Percentiles rank a stretch among this genome's conserved stretches.
Conservation (phyloP, 805 yeast genomes). For the Ogataea populi-albae region DNA sequence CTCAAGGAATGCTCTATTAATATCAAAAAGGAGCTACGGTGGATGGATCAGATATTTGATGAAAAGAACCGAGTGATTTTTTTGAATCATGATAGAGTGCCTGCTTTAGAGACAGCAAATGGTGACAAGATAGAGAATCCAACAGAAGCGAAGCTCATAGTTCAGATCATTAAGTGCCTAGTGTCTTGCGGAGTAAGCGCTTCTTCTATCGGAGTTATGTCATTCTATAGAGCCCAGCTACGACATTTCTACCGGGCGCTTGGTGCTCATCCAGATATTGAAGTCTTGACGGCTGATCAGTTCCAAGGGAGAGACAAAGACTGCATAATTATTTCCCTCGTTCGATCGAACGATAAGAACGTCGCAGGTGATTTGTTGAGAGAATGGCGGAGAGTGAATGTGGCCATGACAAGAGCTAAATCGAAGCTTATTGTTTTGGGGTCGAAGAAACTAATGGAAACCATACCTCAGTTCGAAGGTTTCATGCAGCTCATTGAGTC, state of each 20-base stretch:
- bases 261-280: conserved; percentile 46
- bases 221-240: conserved; percentile 83
- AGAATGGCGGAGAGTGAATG: conserved; percentile 93
- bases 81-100: conserved; percentile 70
- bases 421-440: conserved; percentile 83
- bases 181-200: conserved; percentile 56
- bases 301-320: conserved; percentile 96
- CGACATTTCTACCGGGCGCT: conserved; percentile 38
- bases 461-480: conserved; percentile 49
- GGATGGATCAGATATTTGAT: conserved; percentile 59
- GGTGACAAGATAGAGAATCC: conserved; percentile 74
- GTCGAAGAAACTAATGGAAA: conserved; percentile 58
- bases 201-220: conserved; percentile 76
- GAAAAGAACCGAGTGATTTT: conserved; percentile 66
- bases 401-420: conserved; percentile 88
- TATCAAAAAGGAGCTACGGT: conserved; percentile 27
- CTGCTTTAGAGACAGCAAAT: conserved; percentile 50
- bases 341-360: conserved; percentile 66
- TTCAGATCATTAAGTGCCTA: conserved; percentile 60
- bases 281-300: conserved; percentile 88
- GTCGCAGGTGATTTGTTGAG: conserved; percentile 73
- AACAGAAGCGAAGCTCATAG: conserved; percentile 65
- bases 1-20: conserved; percentile 14
- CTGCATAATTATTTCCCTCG: conserved; percentile 85
- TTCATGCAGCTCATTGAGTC: conserved; percentile 57